Evolutionary conservation across 1,284 basidiomycete genomes (phyloP).

Genomic region (Trichosporon sp.): DNA sequence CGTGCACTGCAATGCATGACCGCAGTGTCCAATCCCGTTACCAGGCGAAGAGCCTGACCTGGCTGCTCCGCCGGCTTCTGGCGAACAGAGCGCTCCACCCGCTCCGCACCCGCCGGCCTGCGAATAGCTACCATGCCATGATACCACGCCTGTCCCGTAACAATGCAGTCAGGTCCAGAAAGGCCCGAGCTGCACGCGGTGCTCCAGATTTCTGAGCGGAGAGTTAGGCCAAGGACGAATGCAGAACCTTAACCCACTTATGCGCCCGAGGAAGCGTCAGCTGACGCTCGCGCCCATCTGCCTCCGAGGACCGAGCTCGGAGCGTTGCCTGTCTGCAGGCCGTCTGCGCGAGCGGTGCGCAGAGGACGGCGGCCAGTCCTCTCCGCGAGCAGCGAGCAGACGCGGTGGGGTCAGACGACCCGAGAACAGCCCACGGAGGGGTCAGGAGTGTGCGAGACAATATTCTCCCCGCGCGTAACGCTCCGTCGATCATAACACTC

Average conservation of each 20-base stretch:
- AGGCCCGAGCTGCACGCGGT: neutral
- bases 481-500: neutral
- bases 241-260: neutral
- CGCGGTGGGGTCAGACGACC: neutral
- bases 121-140: neutral
- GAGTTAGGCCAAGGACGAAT: neutral
- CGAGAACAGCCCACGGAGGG: neutral
- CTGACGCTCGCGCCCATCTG: neutral
- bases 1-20: neutral
- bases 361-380: neutral
- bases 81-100: neutral
- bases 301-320: neutral
- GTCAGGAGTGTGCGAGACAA: neutral
- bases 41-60: neutral
- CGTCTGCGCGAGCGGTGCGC: neutral
- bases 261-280: neutral
- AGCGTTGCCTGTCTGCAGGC: neutral
- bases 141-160: neutral
- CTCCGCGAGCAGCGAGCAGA: too few species aligned
- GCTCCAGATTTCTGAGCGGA: neutral
- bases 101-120: neutral
- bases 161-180: neutral
- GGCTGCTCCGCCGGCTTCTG: neutral
- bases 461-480: neutral
- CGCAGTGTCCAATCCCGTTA: neutral